Conservation (phyloP, 495 filamentous ascomycete species). For the Aspergillus olivimuriae region DNA sequence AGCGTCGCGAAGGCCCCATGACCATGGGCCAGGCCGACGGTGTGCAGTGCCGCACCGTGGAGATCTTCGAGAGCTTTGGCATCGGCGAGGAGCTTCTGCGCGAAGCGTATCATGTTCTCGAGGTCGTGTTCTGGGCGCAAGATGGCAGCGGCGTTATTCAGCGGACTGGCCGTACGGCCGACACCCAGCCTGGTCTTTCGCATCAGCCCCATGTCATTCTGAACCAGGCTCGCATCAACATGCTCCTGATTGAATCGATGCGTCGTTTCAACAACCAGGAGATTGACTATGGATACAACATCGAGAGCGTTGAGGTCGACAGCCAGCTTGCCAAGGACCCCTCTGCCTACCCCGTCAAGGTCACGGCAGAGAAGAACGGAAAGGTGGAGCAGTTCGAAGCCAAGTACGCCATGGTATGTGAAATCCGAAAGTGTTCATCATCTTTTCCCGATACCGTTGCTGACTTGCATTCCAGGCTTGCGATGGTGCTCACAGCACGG, state of each 20-base stretch:
- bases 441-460: background rate
- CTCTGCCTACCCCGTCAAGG: slow-evolving; percentile 46
- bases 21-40: slow-evolving; percentile 73
- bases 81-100: slow-evolving; percentile 63
- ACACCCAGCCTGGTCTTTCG: slow-evolving; percentile 58
- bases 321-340: slow-evolving; percentile 27
- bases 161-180: slow-evolving; percentile 48
- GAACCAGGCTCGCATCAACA: slow-evolving; percentile 69
- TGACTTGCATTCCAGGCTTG: slow-evolving; percentile 45
- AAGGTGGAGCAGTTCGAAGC: slow-evolving; percentile 48
- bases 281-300: slow-evolving; percentile 58
- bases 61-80: slow-evolving; percentile 75
- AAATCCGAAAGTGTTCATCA: background rate
- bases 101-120: slow-evolving; percentile 64
- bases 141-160: slow-evolving; percentile 36
- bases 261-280: slow-evolving; percentile 33
- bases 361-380: slow-evolving; percentile 47
- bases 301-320: slow-evolving; percentile 50
- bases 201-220: slow-evolving; percentile 70
- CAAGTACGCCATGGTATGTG: slow-evolving; percentile 61
- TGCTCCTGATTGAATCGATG: slow-evolving; percentile 51
- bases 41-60: slow-evolving; percentile 71
- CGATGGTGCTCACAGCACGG: slow-evolving; percentile 69
- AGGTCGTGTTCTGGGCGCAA: slow-evolving; percentile 58
- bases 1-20: slow-evolving; percentile 54